phyloP scores from a whole-genome alignment of 2,329 filamentous ascomycete species.

The Alternaria metachromatica region DNA sequence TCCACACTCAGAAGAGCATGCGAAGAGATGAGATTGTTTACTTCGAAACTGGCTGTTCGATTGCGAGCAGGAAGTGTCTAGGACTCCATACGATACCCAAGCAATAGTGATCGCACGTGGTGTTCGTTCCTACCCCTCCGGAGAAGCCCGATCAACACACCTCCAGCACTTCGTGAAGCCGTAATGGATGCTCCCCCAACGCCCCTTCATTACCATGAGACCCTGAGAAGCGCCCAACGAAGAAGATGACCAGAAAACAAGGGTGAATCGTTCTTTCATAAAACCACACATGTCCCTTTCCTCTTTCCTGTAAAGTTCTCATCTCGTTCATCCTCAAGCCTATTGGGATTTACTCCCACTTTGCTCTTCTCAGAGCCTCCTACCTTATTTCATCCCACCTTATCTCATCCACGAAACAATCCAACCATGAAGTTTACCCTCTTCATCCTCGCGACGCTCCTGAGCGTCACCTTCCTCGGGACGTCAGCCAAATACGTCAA shows the following conservation, averaged over 20 bases:
- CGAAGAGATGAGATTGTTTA: not conserved
- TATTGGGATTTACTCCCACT: not conserved
- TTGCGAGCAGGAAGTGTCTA: not conserved
- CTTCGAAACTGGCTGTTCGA: not conserved
- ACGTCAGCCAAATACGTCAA: constrained; percentile 9
- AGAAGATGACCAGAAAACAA: not conserved
- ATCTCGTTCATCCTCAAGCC: not conserved
- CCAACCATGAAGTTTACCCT: constrained; percentile 2
- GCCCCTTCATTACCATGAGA: not conserved
- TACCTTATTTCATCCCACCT: not conserved
- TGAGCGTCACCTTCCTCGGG: not conserved
- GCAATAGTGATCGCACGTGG: not conserved
- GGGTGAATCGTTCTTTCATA: not conserved
- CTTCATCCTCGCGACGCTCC: not conserved
- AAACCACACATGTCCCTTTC: not conserved
- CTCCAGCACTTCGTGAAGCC: not conserved
- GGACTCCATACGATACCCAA: not conserved
- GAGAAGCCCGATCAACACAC: not conserved
- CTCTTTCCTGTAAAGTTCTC: not conserved
- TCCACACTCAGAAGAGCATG: not conserved
- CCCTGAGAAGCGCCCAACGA: not conserved
- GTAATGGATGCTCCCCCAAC: not conserved
- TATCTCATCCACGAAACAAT: not conserved
- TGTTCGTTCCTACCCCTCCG: not conserved
- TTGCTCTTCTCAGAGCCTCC: not conserved